These are phyloP conservation scores for Alternaria consortialis DNA, from an alignment of 2,329 filamentous ascomycete species.

Conservation along the genomic window DNA sequence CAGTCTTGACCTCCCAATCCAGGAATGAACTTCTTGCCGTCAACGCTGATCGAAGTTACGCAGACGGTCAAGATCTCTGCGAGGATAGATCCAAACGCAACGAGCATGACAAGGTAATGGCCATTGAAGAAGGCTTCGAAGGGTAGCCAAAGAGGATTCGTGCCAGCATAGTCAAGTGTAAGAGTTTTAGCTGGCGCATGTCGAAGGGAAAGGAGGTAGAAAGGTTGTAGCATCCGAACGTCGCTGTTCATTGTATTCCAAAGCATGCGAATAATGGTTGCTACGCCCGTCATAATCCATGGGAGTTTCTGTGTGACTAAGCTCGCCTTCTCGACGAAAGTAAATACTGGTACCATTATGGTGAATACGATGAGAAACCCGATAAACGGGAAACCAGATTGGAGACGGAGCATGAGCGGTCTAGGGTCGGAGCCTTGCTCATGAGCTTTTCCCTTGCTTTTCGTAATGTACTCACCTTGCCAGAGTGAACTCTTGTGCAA, in stretches of 20 bases:
- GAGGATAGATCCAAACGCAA: conserved; percentile 75
- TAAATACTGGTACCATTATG: conserved; percentile 66
- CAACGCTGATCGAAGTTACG: conserved; percentile 71
- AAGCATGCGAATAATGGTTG: conserved; percentile 71
- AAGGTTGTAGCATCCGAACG: conserved; percentile 77
- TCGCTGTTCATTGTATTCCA: conserved; percentile 75
- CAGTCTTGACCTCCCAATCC: conserved; percentile 31
- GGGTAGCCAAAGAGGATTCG: conserved; percentile 73
- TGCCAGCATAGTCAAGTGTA: conserved; percentile 76
- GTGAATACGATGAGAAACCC: conserved; percentile 65
- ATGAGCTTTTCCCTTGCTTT: conserved; percentile 60
- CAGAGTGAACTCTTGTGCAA: conserved; percentile 75
- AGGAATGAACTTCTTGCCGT: conserved; percentile 67
- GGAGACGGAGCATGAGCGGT: conserved; percentile 71
- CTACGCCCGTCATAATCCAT: conserved; percentile 71
- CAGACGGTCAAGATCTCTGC: conserved; percentile 77
- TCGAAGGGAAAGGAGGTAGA: conserved; percentile 72
- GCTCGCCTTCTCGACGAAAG: conserved; percentile 65
- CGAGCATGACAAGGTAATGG: conserved; percentile 71
- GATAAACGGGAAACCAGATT: conserved; percentile 69
- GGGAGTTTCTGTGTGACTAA: conserved; percentile 68
- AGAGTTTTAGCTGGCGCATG: conserved; percentile 72
- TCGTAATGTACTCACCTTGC: conserved; percentile 65
- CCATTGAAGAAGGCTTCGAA: conserved; percentile 69
- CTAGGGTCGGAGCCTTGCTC: conserved; percentile 63